Evolutionary conservation across 225 moss, liverwort and hornwort genomes (phyloP), one percentile per base, ranked within the genome.

Genomic region (Lunularia cruciata): DNA sequence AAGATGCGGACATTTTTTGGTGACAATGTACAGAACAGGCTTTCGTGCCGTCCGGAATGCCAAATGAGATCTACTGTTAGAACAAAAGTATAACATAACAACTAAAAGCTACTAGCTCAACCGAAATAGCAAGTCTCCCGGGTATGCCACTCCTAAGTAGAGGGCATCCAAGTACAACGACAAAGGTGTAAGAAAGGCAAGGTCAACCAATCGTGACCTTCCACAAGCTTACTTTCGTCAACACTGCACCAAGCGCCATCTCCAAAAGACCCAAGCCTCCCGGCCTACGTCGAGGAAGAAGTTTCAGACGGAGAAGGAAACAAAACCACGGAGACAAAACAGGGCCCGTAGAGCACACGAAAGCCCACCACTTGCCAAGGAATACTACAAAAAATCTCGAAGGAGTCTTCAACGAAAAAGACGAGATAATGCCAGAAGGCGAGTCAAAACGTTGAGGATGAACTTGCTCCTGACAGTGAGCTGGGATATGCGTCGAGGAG

Each of bases 51-150:
- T 70, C 69, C 73, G 69, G 52, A 73, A 73, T 73, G 73, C 68
- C 80, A 73, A 54, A 57, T 71, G 75, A 64, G 75, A 66, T 60
- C 70, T 67, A 66, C 23, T 60, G 52, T 57, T 39, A 47, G 31
- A 60, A 72, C 71, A 72, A 72, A 76, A 80, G 72, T 72, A 71
- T 9, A 40, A 61, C 19, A 65, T 75, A 57, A 60, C 67, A 42
- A 43, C 72, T 71, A 74, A 22, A 27, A 47, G 54, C 83, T 74
- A 83, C 49, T 60, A 83, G 59, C 83, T 83, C 83, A 79, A 79
- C 79, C 76, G 63, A 77, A 73, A 83, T 70, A 76, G 76, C 60
- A 77, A 62, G 79, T 74, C 83, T 79, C 83, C 83, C 83, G 79
- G 79, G 75, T 72, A 62, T 76, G 79, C 67, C 83, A 69, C 83